Percentiles rank a stretch among this genome's conserved stretches.
phyloP scores from a whole-genome alignment of 495 filamentous ascomycete genomes.

The Bathelium albidoporum region DNA sequence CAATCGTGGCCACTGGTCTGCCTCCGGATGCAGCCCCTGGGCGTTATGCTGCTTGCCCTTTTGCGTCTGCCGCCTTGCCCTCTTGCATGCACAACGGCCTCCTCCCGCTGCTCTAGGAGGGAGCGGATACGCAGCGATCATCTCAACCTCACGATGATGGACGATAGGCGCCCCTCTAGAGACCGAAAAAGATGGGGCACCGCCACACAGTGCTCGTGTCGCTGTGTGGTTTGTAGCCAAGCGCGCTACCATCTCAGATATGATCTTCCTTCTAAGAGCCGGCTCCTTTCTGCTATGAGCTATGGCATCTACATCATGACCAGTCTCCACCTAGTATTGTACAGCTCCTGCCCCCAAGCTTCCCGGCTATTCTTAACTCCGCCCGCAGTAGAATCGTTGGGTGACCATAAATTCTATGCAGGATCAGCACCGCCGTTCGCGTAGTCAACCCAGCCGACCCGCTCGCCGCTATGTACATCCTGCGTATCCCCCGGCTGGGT shows the following conservation, averaged over 20 bases:
- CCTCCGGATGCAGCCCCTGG: neutral
- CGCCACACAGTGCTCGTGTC: neutral
- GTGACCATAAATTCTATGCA: neutral
- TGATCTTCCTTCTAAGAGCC: neutral
- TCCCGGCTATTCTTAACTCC: neutral
- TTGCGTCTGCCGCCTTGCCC: neutral
- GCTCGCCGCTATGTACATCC: neutral
- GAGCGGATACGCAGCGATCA: neutral
- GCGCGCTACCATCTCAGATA: neutral
- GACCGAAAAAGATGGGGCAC: too few species aligned
- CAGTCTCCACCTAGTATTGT: neutral
- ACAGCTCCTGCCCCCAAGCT: too few species aligned
- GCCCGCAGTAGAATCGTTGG: neutral
- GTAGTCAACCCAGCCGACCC: neutral
- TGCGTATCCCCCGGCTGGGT: neutral
- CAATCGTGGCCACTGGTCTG: neutral
- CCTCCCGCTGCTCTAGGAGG: neutral
- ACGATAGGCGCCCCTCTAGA: neutral
- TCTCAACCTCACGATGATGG: neutral
- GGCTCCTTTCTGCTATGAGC: neutral
- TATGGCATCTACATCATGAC: neutral
- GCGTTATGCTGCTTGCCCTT: neutral
- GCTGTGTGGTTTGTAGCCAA: neutral
- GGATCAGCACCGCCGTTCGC: neutral
- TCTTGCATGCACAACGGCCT: conserved; percentile 3